phyloP scores from a whole-genome alignment of 176 grass and related monocot species.

The Alloteropsis semialata region DNA sequence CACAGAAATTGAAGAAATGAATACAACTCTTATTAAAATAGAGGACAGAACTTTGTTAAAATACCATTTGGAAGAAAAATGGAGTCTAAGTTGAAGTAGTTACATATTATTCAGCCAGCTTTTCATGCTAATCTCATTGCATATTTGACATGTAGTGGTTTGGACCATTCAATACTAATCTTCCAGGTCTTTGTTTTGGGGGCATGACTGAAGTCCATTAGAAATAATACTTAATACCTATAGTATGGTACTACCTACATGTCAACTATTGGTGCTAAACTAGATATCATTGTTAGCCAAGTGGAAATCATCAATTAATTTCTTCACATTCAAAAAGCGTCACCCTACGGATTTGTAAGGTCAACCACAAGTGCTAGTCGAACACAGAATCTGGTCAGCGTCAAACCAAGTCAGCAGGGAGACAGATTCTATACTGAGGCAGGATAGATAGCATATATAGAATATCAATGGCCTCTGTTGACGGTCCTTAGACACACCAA shows the following conservation, averaged over 20 bases:
- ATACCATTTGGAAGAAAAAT: neutral
- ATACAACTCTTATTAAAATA: too few species aligned
- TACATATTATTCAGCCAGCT: neutral
- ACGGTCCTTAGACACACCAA: too few species aligned
- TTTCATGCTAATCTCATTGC: neutral
- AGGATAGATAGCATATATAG: neutral
- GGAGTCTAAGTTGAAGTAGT: neutral
- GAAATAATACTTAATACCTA: neutral
- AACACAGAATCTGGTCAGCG: conserved; percentile 22
- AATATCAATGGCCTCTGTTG: neutral
- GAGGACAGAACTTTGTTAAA: neutral
- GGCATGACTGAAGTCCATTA: neutral
- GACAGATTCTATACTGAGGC: neutral
- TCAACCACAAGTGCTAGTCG: neutral
- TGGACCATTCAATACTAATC: neutral
- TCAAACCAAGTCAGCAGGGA: conserved; percentile 15
- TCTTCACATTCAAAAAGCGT: neutral
- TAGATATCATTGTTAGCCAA: neutral
- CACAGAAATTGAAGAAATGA: too few species aligned
- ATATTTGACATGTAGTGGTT: neutral
- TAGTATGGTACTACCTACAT: neutral
- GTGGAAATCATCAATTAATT: neutral
- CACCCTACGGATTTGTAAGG: neutral
- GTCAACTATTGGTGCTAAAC: neutral
- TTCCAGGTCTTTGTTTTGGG: neutral